Conservation (phyloP, 129 eudicot genomes). For the Artemisia argyi region DNA sequence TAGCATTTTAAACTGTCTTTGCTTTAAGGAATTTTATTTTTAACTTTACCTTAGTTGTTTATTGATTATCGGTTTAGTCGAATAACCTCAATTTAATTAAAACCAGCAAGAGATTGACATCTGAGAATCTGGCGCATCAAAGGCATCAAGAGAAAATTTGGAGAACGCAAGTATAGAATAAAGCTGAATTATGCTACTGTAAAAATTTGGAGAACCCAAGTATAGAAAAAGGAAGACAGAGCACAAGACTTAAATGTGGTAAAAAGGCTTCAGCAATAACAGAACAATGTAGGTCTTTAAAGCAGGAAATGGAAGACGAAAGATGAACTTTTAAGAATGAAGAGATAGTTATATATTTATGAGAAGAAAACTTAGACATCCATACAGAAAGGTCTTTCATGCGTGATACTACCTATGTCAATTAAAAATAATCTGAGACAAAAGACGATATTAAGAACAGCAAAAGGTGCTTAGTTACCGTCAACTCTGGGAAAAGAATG, state of each 20-base stretch:
- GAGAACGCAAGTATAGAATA: no score
- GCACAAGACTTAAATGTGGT: no score
- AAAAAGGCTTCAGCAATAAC: neutral
- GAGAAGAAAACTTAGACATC: slow-evolving; percentile 5
- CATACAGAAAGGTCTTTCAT: slow-evolving; percentile 8
- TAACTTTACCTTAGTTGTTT: neutral
- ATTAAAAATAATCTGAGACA: slow-evolving; percentile 12
- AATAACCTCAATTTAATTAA: no score
- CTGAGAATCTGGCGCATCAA: no score
- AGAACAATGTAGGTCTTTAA: neutral
- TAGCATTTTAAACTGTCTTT: neutral
- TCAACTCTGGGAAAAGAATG: slow-evolving; percentile 91
- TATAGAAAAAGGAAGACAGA: neutral
- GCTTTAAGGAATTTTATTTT: neutral
- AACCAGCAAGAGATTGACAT: no score
- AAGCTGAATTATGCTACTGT: no score
- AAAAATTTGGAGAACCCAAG: no score
- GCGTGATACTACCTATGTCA: slow-evolving; percentile 17
- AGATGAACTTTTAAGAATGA: neutral
- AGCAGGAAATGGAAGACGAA: neutral
- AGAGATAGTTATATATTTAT: no score
- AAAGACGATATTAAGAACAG: neutral
- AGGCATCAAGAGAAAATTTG: no score
- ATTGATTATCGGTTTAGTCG: no score
- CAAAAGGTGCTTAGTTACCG: slow-evolving; percentile 50